These are phyloP conservation scores for Strigomonas galati DNA, from an alignment of 208 protist species.

Conservation along the genomic window DNA sequence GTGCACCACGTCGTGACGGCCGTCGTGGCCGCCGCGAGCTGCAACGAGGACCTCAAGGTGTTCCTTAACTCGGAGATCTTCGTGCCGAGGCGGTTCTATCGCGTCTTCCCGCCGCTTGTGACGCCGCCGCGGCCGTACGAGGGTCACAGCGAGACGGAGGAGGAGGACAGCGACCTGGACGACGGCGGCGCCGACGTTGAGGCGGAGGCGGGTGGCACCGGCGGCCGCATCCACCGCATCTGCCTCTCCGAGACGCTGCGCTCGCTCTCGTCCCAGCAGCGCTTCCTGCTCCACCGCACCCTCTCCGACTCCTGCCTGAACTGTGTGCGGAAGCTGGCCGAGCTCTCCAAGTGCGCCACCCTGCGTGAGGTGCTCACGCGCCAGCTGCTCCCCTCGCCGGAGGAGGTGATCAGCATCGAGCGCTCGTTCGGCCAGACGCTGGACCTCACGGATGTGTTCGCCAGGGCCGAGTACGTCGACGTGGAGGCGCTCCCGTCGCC, in stretches of 20 bases:
- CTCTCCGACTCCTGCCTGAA: constrained; percentile 69
- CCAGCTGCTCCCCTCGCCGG: constrained; percentile 66
- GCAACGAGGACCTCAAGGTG: constrained; percentile 26
- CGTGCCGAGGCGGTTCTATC: constrained; percentile 57
- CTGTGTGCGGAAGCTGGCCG: constrained; percentile 54
- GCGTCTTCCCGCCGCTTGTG: constrained; percentile 76
- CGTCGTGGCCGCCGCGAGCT: constrained; percentile 16
- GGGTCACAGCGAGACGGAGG: background rate
- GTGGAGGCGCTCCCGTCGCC: constrained; percentile 5
- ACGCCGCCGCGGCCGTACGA: constrained; percentile 30
- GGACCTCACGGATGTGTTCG: constrained; percentile 72
- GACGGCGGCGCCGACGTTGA: constrained; percentile 12
- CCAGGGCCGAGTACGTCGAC: constrained; percentile 35
- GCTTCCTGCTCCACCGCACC: constrained; percentile 57
- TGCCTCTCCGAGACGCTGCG: constrained; percentile 54
- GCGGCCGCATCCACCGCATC: constrained; percentile 84
- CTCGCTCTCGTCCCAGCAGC: constrained; percentile 42
- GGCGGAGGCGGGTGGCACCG: constrained; percentile 71
- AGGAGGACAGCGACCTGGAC: background rate
- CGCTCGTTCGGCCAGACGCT: constrained; percentile 81
- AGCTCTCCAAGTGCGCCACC: constrained; percentile 33
- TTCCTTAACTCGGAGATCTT: constrained; percentile 83
- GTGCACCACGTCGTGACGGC: constrained; percentile 53
- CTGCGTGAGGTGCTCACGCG: constrained; percentile 53
- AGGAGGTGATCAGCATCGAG: constrained; percentile 75